phyloP scores from a whole-genome alignment of 192 early-diverging fungal genomes.

The Coemansia sp. region DNA sequence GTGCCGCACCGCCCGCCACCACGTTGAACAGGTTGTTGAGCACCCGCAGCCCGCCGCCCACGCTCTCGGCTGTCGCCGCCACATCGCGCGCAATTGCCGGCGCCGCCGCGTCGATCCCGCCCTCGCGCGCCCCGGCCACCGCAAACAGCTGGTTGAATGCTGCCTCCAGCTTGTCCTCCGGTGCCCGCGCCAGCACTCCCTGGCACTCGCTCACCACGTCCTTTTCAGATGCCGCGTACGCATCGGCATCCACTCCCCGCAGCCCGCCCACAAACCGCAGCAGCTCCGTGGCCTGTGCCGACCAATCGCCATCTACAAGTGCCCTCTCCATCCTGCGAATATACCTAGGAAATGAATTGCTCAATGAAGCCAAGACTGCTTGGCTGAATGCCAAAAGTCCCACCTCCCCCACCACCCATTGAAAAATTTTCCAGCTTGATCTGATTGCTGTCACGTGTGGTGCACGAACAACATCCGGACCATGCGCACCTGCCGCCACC shows the following conservation, averaged over 20 bases:
- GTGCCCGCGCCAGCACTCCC: conserved; percentile 26
- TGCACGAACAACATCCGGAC: no score
- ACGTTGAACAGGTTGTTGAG: conserved; percentile 81
- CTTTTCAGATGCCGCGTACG: conserved; percentile 30
- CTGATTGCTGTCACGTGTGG: no score
- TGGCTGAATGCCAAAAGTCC: no score
- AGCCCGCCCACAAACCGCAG: conserved; percentile 54
- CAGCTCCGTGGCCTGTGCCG: conserved; percentile 61
- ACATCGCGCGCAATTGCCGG: conserved; percentile 3
- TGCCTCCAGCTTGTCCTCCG: conserved; percentile 26
- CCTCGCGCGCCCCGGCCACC: not conserved
- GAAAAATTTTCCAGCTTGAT: no score
- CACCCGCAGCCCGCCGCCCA: conserved; percentile 24
- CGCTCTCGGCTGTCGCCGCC: conserved; percentile 8
- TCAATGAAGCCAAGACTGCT: no score
- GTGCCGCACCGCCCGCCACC: conserved; percentile 51
- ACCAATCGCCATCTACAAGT: conserved; percentile 40
- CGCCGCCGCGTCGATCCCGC: not conserved
- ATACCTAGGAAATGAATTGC: no score
- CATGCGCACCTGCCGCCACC: no score
- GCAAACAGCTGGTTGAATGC: conserved; percentile 48
- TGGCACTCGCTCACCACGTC: conserved; percentile 30
- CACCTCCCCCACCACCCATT: no score
- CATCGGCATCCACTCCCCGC: conserved; percentile 1
- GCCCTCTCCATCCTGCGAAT: no score